Evolutionary conservation across 2,329 filamentous ascomycete genomes (phyloP), one percentile per base, ranked within the genome.

Genomic region (Penicillium expansum): DNA sequence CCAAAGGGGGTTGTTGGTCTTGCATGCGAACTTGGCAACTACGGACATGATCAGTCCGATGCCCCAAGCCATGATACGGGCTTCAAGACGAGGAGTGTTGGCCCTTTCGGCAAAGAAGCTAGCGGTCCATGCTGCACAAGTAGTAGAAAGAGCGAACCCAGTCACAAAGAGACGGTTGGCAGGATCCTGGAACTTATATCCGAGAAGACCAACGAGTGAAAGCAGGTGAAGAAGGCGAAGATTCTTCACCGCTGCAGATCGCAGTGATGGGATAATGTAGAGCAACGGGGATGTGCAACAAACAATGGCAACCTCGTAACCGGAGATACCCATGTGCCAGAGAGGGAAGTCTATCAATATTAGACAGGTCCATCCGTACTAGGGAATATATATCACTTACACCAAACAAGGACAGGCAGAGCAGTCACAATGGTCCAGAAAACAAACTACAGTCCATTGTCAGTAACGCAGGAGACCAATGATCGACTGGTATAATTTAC

Each of bases 301-400:
- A 86, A 97, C 88, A 69, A 99, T 87, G 63, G 96, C 82, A 42
- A 87, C 88, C 76, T 99, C 94, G 71, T 94, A 99, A 61, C 94
- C 94, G 4, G 93, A 97, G 59, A 99, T 95, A 29, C 94, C 94
- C 94, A 99, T 99, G 73, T 97, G 86, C 94, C 94, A 99, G 11
- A 99, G 84, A 14, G 94, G 94, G 73, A 99, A 99, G 75, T 95
- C 89, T 91, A 61, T 30, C 29, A 43, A 14, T 8, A 52, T 72
- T 52, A 73, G 69, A 51, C 32, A 13, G 22, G 16, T 14, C 16
- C 24, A 9, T 2, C 9, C 5, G 10, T 20, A 8, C 6, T 6
- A 14, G 18, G 14, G 29, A 48, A 20, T 35, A 29, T 16, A 20
- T 8, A 37, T 24, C 30, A 84, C 88, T 83, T 85, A 91, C 88